Evolutionary conservation across 108 stramenopile genomes (phyloP), one percentile per base, ranked within the genome.

Genomic region (Skeletonema potamos): DNA sequence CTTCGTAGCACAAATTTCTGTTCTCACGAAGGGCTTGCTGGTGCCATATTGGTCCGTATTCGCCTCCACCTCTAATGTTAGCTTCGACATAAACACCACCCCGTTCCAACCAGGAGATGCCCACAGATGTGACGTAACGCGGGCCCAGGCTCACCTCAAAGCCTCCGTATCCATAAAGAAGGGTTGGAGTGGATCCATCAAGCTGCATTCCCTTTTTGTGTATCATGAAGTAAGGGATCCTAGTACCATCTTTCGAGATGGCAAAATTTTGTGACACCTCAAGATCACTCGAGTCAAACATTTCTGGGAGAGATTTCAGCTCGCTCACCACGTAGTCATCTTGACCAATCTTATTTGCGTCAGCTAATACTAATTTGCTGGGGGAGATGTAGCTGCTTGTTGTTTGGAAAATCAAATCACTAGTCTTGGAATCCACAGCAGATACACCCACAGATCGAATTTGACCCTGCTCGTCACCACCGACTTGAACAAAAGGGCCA

Each of bases 141-240:
- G 99, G 99, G 13, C 87, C 89, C 17, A 99, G 83, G 13, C 85
- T 85, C 28, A 99, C 94, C 71, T 98, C 97, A 84, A 99, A 99
- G 11, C 99, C 97, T 27, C 98, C 97, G 63, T 98, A 99, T 59
- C 89, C 92, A 64, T 91, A 88, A 1, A 90, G 72, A 41, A 93
- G 74, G 15, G 68, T 73, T 1, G 79, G 79, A 9, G 61, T 81
- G 10, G 75, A 55, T 15, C 79, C 83, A 70, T 83, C 78, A 17
- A 78, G 15, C 27, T 51, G 27, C 54, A 76, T 17, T 24, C 51
- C 84, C 32, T 74, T 82, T 73, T 82, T 75, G 17, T 58, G 36
- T 36, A 81, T 66, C 66, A 83, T 76, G 41, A 85, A 85, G 63
- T 82, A 93, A 12, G 95, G 95, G 59, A 96, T 66, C 72, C 87